These are phyloP conservation scores for Oryza meyeriana DNA, from an alignment of 176 grass and related monocot genomes.

Conservation along the genomic window DNA sequence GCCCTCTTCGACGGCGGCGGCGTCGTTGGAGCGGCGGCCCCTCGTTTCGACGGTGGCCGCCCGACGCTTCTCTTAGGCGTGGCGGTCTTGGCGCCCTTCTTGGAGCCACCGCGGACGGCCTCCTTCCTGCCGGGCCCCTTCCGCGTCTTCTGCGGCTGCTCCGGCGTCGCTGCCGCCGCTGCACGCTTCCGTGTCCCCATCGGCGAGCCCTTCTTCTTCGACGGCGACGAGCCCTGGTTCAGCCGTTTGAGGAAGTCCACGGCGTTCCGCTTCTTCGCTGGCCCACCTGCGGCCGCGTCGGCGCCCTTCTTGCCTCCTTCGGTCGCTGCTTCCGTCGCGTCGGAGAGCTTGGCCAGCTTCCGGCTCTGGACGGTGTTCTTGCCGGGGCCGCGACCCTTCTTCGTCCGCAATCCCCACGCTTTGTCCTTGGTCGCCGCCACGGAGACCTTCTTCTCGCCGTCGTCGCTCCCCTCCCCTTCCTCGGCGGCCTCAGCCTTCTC, in stretches of 20 bases:
- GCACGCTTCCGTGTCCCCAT: conserved; percentile 35
- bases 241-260: conserved; percentile 83
- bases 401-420: conserved; percentile 53
- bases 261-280: conserved; percentile 67
- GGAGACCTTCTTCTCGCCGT: conserved; percentile 30
- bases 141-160: conserved; percentile 7
- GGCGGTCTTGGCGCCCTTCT: conserved; percentile 15
- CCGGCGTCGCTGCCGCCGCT: neutral
- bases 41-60: conserved; percentile 69
- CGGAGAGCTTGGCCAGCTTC: conserved; percentile 25
- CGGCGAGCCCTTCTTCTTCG: conserved; percentile 32
- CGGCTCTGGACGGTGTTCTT: conserved; percentile 13
- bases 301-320: conserved; percentile 4
- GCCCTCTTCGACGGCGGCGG: conserved; percentile 62
- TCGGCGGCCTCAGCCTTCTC: conserved; percentile 9
- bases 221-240: conserved; percentile 39
- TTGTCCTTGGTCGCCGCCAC: conserved; percentile 28
- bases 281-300: neutral
- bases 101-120: conserved; percentile 43
- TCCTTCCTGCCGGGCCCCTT: conserved; percentile 37
- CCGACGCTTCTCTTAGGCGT: conserved; percentile 61
- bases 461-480: neutral
- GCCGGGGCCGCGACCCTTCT: conserved; percentile 40
- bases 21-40: conserved; percentile 19
- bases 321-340: neutral